Conservation (phyloP, 164 flowering plant genomes). For the Aristolochia fimbriata region DNA sequence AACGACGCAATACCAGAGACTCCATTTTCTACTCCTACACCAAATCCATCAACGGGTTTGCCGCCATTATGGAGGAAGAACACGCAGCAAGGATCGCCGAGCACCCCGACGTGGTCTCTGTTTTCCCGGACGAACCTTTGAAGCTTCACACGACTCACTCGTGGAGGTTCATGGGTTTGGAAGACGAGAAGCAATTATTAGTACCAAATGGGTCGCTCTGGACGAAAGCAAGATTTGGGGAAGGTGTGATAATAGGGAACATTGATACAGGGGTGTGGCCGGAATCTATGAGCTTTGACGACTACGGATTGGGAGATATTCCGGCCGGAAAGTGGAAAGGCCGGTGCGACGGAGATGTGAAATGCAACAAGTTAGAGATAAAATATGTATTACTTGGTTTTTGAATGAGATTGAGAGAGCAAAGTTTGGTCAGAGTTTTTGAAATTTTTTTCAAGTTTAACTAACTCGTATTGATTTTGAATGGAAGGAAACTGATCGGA, state of each 20-base stretch:
- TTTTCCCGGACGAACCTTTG: conserved; percentile 23
- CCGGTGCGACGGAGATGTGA: conserved; percentile 30
- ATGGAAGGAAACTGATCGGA: conserved; percentile 12
- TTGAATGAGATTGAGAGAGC: too few species aligned
- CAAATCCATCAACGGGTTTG: conserved; percentile 5
- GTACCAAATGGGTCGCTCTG: conserved; percentile 18
- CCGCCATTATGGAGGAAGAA: conserved; percentile 3
- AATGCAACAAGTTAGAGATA: conserved; percentile 54
- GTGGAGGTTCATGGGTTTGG: conserved; percentile 50
- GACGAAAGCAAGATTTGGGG: conserved; percentile 24
- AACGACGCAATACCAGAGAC: conserved; percentile 6
- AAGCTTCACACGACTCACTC: conserved; percentile 45
- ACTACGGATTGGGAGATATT: conserved; percentile 41
- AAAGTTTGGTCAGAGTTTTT: too few species aligned
- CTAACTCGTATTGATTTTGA: background rate
- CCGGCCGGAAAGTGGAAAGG: conserved; percentile 60
- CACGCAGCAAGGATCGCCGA: conserved; percentile 2
- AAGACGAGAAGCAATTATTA: too few species aligned
- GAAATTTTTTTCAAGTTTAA: too few species aligned
- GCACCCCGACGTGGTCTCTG: conserved; percentile 36
- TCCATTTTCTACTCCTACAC: conserved; percentile 7
- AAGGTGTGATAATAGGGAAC: conserved; percentile 31
- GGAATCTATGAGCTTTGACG: conserved; percentile 53
- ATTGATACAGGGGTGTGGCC: conserved; percentile 70
- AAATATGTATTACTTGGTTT: too few species aligned